Base-by-base conservation (phyloP, 352 stramenopile species). In the Aphanomyces euteiches region DNA sequence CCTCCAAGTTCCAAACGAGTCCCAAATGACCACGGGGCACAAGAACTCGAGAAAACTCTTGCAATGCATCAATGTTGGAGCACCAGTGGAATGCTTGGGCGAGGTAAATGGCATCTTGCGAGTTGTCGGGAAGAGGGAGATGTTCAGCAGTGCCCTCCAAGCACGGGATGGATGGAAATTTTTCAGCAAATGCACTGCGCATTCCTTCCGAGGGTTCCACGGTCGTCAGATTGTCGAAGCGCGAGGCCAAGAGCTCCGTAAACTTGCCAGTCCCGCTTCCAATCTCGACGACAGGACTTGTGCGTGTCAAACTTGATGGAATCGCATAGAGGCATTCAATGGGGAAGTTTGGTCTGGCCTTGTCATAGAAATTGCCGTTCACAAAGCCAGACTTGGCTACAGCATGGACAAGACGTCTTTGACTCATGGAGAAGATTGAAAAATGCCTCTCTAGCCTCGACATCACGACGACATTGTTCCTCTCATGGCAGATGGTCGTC, bases 1-100 rank as follows among this genome's bases (percentile, higher is more conserved):
- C 67, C 34, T 73, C 67, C 56, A 73, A 53, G 67, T 73, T 73
- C 67, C 67, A 73, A n/a, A 73, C 50, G 36, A 73, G 59, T 10
- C 56, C 60, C 21, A 73, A 57, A 10, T 40, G 12, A 13, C 56
- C 67, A 10, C 21, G 34, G 4, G 67, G 38, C 15, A 7, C 37
- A 5, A 73, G 43, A 21, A 69, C 67, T 7, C 67, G 67, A 10
- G 19, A 7, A 12, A 73, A 48, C 10, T 73, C 67, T 6, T 10
- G 2, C 17, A 73, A 47, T 4, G 67, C 56, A 10, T 50, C 67
- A 28, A 19, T 12, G 19, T 41, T 60, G 7, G 47, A 54, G 47
- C 66, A 73, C 67, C 67, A 73, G 15, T 73, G 67, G 28, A 73
- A 73, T 19, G 67, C 43, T 41, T 73, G 67, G 0, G 67, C 67